Evolutionary conservation across 2,329 filamentous ascomycete species (phyloP), one percentile per base, ranked within the genome.

Genomic region (Acephala macrosclerotiorum): DNA sequence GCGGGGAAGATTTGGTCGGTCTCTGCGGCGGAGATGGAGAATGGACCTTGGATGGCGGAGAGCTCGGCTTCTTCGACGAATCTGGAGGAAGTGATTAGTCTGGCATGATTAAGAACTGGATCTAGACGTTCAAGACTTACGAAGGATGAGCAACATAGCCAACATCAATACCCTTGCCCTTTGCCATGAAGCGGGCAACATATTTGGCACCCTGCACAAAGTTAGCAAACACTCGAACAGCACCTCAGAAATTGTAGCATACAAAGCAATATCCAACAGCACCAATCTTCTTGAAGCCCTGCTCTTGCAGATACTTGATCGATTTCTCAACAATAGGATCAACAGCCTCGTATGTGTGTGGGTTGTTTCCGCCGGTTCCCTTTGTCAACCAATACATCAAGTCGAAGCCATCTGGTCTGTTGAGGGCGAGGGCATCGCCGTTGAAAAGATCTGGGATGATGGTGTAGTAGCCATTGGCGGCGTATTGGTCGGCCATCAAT

Each of bases 71-170:
- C 81, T 6, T 86, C 82, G 35, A 96, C 87, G 71, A 94, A 94
- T 7, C 74, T 75, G 35, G 6, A n/a, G 60, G 18, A 20, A 35
- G 22, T 20, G 18, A n/a, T 38, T 58, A 65, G 53, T 47, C 63
- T 63, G 12, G 56, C 45, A 20, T 1, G 14, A 49, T 12, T 2
- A 7, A 56, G 7, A 16, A 2, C 1, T 26, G 14, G 26, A 25
- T n/a, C n/a, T 16, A 29, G 8, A 22, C 11, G 29, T n/a, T n/a
- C 2, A 38, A 64, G 11, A 67, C 73, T 33, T 60, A 75, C 29
- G 88, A 91, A 0, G 93, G 93, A 78, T 96, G 93, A 1, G 92
- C 93, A 20, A 87, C 79, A 79, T 85, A 96, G 45, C 91, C 92
- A 61, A 86, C 91, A 61, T 92, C 84, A 70, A 95, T 83, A 67